phyloP scores from a whole-genome alignment of 805 yeast species.

The Candida rishiriensis region DNA sequence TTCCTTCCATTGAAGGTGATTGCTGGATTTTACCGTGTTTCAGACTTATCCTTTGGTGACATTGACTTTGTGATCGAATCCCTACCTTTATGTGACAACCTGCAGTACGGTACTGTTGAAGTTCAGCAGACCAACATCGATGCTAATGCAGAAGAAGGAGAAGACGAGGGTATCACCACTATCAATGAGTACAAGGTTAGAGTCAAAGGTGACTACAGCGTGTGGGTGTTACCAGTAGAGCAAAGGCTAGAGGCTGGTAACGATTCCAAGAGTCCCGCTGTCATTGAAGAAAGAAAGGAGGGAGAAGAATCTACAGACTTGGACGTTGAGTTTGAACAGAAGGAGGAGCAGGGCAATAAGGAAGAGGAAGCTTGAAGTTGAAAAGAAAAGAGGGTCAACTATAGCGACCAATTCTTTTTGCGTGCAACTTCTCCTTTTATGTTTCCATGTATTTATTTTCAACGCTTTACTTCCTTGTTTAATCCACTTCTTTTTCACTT shows the following conservation, averaged over 20 bases:
- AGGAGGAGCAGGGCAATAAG: conserved; percentile 10
- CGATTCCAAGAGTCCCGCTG: conserved; percentile 27
- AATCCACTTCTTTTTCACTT: no score
- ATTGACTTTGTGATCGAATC: conserved; percentile 49
- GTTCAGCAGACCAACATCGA: conserved; percentile 35
- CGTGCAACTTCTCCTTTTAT: no score
- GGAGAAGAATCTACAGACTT: not conserved
- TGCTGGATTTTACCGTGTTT: conserved; percentile 72
- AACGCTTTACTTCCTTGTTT: no score
- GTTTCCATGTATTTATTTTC: no score
- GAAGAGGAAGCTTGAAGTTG: conserved; percentile 1
- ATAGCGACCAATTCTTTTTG: no score
- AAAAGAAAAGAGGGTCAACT: not conserved
- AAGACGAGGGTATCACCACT: conserved; percentile 50
- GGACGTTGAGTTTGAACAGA: not conserved
- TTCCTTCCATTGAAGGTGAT: conserved; percentile 60
- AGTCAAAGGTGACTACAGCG: conserved; percentile 50
- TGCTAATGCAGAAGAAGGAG: not conserved
- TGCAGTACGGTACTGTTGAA: conserved; percentile 33
- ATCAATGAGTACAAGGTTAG: conserved; percentile 43
- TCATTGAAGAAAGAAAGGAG: not conserved
- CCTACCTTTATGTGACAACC: conserved; percentile 45
- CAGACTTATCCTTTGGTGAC: conserved; percentile 58
- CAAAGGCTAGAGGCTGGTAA: conserved; percentile 44
- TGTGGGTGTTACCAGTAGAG: conserved; percentile 62